A percentile compares a stretch with the other conserved stretches of the same genome.
phyloP scores from a whole-genome alignment of 2,329 filamentous ascomycete genomes.

The Colletotrichum acutatum region DNA sequence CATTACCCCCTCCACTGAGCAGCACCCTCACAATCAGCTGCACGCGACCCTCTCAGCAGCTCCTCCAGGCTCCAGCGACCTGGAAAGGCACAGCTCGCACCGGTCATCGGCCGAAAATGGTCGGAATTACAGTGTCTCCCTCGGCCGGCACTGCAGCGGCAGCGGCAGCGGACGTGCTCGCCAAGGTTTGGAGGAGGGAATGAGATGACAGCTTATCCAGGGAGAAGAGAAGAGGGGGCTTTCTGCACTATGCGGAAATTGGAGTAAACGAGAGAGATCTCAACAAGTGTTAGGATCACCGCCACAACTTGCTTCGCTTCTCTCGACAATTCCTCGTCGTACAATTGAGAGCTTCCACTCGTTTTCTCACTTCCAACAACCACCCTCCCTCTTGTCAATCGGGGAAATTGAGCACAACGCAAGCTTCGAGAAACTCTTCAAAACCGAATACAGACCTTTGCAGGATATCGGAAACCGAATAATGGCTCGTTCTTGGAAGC shows the following conservation, averaged over 20 bases:
- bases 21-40: neutral
- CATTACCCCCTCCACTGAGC: neutral
- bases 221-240: neutral
- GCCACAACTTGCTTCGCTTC: neutral
- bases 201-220: neutral
- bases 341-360: neutral
- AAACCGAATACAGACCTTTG: neutral
- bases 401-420: neutral
- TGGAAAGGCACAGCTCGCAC: neutral
- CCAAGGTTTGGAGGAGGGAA: neutral
- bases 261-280: neutral
- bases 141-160: neutral
- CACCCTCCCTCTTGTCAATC: neutral
- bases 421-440: neutral
- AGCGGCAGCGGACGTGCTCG: neutral
- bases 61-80: neutral
- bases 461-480: neutral
- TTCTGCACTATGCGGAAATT: neutral
- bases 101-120: neutral
- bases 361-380: neutral
- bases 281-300: conserved; percentile 26
- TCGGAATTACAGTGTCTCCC: neutral
- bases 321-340: neutral
- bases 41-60: neutral
- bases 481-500: conserved; percentile 32